Conservation (phyloP, 2,329 filamentous ascomycete genomes). For the Thielaviopsis ethacetica region DNA sequence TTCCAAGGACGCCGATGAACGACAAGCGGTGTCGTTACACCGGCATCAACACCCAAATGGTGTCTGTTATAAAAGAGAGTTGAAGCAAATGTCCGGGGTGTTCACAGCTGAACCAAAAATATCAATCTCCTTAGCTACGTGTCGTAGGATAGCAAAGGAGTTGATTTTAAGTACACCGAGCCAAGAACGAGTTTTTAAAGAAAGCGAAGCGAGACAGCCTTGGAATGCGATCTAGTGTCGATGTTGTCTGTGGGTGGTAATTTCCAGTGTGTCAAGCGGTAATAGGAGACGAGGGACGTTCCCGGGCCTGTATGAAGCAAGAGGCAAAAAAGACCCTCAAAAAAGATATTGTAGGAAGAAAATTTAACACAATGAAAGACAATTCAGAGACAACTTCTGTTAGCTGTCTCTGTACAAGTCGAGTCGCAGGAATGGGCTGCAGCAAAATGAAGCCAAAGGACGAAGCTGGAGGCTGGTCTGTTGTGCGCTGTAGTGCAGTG, state of each 20-base stretch:
- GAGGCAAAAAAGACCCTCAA: too few species aligned
- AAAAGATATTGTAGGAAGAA: background rate
- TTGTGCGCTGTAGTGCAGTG: background rate
- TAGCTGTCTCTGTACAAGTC: background rate
- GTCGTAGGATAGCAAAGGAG: background rate
- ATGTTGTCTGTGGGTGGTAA: background rate
- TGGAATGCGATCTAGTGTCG: background rate
- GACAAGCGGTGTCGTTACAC: background rate
- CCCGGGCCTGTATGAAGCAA: too few species aligned
- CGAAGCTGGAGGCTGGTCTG: background rate
- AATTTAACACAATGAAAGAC: background rate
- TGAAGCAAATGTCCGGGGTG: background rate
- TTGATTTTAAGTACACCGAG: background rate
- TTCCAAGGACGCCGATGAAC: background rate
- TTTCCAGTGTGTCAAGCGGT: background rate
- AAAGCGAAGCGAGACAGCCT: background rate
- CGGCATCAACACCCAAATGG: background rate
- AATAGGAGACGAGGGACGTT: background rate
- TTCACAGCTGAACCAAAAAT: background rate
- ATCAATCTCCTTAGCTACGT: background rate
- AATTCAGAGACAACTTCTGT: background rate
- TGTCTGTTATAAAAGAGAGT: background rate
- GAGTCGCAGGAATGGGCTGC: background rate
- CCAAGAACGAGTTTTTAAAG: background rate
- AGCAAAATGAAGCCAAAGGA: background rate